A percentile compares a stretch with the other conserved stretches of the same genome.
Conservation (phyloP, 495 filamentous ascomycete species). For the Penicillium roqueforti region DNA sequence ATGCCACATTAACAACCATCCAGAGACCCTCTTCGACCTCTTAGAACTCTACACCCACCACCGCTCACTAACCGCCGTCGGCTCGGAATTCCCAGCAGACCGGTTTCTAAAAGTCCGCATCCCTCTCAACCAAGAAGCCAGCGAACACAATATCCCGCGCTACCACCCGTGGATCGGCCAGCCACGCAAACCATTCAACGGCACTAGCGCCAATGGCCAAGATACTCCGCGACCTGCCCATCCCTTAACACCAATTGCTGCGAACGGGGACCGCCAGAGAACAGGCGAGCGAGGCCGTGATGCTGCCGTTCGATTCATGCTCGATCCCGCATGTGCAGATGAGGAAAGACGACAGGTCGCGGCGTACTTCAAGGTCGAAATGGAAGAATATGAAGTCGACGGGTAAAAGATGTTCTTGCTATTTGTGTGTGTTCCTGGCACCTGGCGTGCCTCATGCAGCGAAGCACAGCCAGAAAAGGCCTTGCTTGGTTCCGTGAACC, state of each 20-base stretch:
- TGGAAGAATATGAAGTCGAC: slow-evolving; percentile 59
- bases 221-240: slow-evolving; percentile 14
- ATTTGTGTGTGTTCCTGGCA: neutral
- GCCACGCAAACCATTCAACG: slow-evolving; percentile 7
- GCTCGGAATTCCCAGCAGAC: slow-evolving; percentile 63
- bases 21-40: slow-evolving; percentile 79
- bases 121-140: slow-evolving; percentile 71
- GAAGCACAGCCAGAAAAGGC: neutral
- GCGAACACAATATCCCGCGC: slow-evolving; percentile 50
- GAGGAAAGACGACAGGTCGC: slow-evolving; percentile 64
- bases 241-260: slow-evolving; percentile 36
- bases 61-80: slow-evolving; percentile 65
- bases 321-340: slow-evolving; percentile 72
- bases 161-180: slow-evolving; percentile 41
- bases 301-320: slow-evolving; percentile 84
- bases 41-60: slow-evolving; percentile 87
- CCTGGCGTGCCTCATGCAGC: neutral
- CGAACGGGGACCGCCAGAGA: slow-evolving; percentile 44
- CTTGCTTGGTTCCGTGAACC: neutral
- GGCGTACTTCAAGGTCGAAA: slow-evolving; percentile 67
- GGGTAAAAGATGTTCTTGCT: slow-evolving; percentile 15
- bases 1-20: neutral
- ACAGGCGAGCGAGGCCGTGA: slow-evolving; percentile 56
- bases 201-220: neutral
- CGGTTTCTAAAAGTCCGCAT: slow-evolving; percentile 81